Base-by-base conservation (phyloP, 2,329 filamentous ascomycete genomes). In the Coleophoma crateriformis region DNA sequence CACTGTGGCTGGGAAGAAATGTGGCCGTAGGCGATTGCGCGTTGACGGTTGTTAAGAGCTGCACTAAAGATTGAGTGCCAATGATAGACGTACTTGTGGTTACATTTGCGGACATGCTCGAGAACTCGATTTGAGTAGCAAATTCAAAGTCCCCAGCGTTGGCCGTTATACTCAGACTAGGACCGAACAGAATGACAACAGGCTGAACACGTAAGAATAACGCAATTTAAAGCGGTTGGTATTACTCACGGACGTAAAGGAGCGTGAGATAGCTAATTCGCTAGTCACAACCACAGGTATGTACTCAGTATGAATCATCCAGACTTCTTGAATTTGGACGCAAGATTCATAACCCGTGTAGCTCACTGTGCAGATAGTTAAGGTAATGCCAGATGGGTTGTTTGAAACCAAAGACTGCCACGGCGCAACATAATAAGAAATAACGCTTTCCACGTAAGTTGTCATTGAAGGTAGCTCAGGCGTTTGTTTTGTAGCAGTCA, bases 351-450 rank as follows among this genome's bases (percentile, higher is more conserved):
- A 15, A 3, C 49, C 52, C 1, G 34, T 12, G 4, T 49, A 27
- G 44, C 54, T 51, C 2, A 20, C 42, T 34, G 42, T 53, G 43
- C 59, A 61, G 7, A 55, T 49, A 10, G 49, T 11, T 11, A 61
- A 53, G 13, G 52, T 54, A 14, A 63, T 58, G 7, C 51, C 49
- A 19, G 45, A 50, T 1, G 54, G 53, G 15, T 51, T 48, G 41
- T 56, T 43, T 11, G 55, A 55, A 35, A 48, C 54, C 12, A 63
- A 37, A n/a, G 55, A 56, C 45, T 58, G 58, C 60, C 60, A 62
- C 15, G 60, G 57, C 19, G 58, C 56, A 27, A 53, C 44, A 50
- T 57, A 63, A 42, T 60, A 58, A 10, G 56, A 58, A 10, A 56
- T 50, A 13, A 58, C 46, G 27, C 54, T 59, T 35, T 62, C 52